Evolutionary conservation across 2,329 filamentous ascomycete species (phyloP), one percentile per base, ranked within the genome.

Genomic region (Furcasterigmium furcatum): DNA sequence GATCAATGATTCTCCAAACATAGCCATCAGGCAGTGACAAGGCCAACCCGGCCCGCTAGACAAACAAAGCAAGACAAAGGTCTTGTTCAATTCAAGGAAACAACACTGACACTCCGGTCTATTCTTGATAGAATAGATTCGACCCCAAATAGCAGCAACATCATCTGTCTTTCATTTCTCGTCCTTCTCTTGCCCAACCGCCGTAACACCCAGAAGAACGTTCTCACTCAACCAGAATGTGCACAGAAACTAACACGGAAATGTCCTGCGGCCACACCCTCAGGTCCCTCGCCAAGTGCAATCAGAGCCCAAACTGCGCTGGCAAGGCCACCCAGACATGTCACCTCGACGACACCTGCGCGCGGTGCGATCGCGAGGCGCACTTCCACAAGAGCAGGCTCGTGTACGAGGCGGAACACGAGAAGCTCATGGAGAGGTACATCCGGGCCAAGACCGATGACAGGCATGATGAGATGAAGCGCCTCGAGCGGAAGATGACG

Each of bases 341-440:
- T 12, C 58, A 57, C 45, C 43, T 70, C 36, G 47, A 60, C 35
- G 65, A 66, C 50, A 65, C 61, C n/a, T 71, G 67, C 52, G 60
- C 64, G 8, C 42, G 49, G 6, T 71, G 67, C 48, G 64, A 70
- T 41, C 58, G 61, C 1, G 55, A 55, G 1, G 55, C 57, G 38
- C 46, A 46, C 18, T 51, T 49, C 10, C 45, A 41, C 19, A 53
- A 47, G 30, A 58, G 61, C 16, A 55, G 55, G 48, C 46, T 55
- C 9, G 45, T 57, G 19, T 56, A 63, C 38, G 59, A 64, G 36
- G 46, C 41, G n/a, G 47, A 57, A 4, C 59, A 59, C 24, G 49
- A 50, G 10, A 46, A 46, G 38, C 46, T 67, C 25, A 56, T 62
- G 52, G 40, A 27, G 20, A 47, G 46, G 13, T 58, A 64, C 46